Conservation (phyloP, 768 basidiomycete genomes). For the Dentipellis fragilis region DNA sequence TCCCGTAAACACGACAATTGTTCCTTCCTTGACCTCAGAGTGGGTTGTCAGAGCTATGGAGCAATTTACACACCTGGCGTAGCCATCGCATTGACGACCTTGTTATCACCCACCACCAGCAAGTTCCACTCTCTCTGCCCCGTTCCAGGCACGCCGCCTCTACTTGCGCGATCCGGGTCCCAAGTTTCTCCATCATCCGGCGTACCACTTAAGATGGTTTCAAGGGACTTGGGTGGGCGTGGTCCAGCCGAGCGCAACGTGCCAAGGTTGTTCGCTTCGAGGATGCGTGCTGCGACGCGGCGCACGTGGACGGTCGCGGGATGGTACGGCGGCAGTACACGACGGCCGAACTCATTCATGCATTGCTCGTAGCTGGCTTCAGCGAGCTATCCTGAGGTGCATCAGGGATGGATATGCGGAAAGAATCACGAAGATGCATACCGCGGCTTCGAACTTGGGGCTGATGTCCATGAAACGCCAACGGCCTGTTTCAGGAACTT, state of each 20-base stretch:
- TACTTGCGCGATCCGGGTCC: neutral
- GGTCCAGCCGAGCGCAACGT: conserved; percentile 26
- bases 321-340: conserved; percentile 58
- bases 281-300: conserved; percentile 55
- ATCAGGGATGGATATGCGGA: neutral
- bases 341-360: conserved; percentile 37
- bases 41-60: neutral
- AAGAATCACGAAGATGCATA: conserved; percentile 18
- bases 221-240: conserved; percentile 5
- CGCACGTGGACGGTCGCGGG: conserved; percentile 59
- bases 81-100: conserved; percentile 70
- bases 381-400: conserved; percentile 27
- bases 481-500: conserved; percentile 78
- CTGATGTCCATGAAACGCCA: conserved; percentile 83
- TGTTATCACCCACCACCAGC: conserved; percentile 65
- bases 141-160: neutral
- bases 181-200: neutral
- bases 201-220: neutral
- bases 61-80: conserved; percentile 40
- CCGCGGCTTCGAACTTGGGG: conserved; percentile 44
- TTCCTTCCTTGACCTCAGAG: conserved; percentile 29
- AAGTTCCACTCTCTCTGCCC: conserved; percentile 48
- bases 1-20: conserved; percentile 83
- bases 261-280: conserved; percentile 67
- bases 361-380: conserved; percentile 33